Conservation (phyloP, 345 rosid species). For the Gossypium stocksii region DNA sequence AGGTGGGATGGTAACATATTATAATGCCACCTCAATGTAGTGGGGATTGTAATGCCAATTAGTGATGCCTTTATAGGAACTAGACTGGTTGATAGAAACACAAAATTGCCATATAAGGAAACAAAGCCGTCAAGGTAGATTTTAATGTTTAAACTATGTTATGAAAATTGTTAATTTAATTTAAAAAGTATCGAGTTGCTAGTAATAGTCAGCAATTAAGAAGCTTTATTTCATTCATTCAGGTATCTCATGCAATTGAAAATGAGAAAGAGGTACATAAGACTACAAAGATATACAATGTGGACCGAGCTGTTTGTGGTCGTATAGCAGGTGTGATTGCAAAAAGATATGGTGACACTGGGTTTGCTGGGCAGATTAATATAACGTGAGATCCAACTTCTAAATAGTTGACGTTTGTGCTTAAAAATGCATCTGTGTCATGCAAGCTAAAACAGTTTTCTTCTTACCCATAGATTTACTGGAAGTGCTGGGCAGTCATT, state of each 20-base stretch:
- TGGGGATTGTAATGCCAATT: background rate
- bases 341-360: constrained; percentile 94
- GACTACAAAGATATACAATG: constrained; percentile 71
- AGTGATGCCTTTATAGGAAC: background rate
- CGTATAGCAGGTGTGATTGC: constrained; percentile 89
- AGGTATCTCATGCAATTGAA: constrained; percentile 80
- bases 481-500: constrained; percentile 99
- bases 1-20: background rate
- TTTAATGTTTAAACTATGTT: background rate
- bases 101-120: background rate
- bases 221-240: constrained; percentile 12
- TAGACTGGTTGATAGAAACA: constrained; percentile 7
- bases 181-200: constrained; percentile 3
- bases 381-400: constrained; percentile 58
- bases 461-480: constrained; percentile 47
- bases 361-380: constrained; percentile 97
- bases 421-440: background rate
- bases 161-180: background rate
- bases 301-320: constrained; percentile 96
- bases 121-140: background rate
- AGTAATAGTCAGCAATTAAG: background rate
- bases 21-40: background rate
- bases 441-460: constrained; percentile 23
- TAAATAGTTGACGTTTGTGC: background rate
- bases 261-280: constrained; percentile 72